Base-by-base conservation (phyloP, 148 eudicot genomes). In the Chenopodium suecicum region DNA sequence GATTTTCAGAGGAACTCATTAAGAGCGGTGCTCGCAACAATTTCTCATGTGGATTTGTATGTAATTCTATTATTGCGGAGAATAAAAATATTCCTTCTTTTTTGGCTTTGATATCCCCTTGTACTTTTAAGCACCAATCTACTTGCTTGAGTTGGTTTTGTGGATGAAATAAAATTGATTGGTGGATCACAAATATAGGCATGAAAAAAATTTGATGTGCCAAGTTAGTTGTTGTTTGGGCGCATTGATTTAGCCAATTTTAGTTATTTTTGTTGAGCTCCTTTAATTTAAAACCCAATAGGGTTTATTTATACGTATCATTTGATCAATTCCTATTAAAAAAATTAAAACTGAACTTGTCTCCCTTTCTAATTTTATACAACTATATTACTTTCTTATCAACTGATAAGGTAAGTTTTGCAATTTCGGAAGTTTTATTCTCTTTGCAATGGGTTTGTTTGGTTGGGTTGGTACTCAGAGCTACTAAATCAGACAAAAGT, bases 361-460 rank as follows among this genome's bases (percentile, higher is more conserved):
- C 44, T 41, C 7, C 44, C 44, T 41, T 41, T 41, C 8, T 5
- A 41, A 41, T 41, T 41, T 41, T 41, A 41, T 41, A 5, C 7
- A 7, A 41, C 8, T 41, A 41, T 41, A 41, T 41, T 41, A 41
- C 44, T 41, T 5, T 41, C 44, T 41, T 41, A 41, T 48, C 52
- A 9, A 48, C 94, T 27, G 95, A 91, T 75, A 90, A 94, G 83
- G 91, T 96, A 22, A 41, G 44, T 41, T 5, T 96, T 92, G 82
- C 79, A 90, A 62, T 90, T 88, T 25, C 85, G 86, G n/a, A 87
- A 81, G 86, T 96, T 96, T 68, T 92, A 92, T 79, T 83, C 89
- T 1, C 85, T 83, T 60, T 96, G 98, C 74, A 73, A 84, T 62
- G 99, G 99, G 22, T 92, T 94, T 86, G 97, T 92, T 75, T 93